Evolutionary conservation across 441 rosid genomes (phyloP).

Genomic region (Brassica balearica): DNA sequence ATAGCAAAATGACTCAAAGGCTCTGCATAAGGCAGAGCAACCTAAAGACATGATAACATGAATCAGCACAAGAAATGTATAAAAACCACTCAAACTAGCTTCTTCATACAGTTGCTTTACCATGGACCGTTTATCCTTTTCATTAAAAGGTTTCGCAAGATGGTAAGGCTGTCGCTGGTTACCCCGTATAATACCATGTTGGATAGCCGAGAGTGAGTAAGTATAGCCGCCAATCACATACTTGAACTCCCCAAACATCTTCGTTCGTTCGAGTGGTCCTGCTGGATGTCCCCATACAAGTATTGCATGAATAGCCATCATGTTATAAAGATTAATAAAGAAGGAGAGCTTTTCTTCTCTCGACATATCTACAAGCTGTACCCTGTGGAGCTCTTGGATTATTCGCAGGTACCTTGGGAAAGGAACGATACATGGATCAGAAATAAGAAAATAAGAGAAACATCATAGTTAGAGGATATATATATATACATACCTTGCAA

Average conservation of each 20-base stretch:
- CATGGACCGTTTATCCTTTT: constrained; percentile 67
- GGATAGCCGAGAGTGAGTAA: constrained; percentile 82
- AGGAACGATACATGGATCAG: constrained; percentile 6
- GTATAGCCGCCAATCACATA: constrained; percentile 79
- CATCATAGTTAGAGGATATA: not conserved
- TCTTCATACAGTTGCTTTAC: constrained; percentile 43
- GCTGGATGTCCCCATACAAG: constrained; percentile 70
- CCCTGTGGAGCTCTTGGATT: constrained; percentile 84
- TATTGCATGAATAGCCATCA: constrained; percentile 90
- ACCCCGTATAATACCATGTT: constrained; percentile 82
- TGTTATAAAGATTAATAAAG: constrained; percentile 83
- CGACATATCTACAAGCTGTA: constrained; percentile 61
- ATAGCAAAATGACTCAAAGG: constrained; percentile 78
- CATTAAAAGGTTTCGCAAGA: constrained; percentile 77
- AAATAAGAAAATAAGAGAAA: not conserved
- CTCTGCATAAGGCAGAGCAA: constrained; percentile 65
- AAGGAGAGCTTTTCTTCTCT: constrained; percentile 86
- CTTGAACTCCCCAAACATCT: constrained; percentile 76
- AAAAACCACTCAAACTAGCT: constrained; percentile 2
- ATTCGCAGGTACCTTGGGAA: constrained; percentile 68
- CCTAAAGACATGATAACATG: constrained; percentile 47
- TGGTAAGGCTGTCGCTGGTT: constrained; percentile 80
- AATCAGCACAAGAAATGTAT: constrained; percentile 1
- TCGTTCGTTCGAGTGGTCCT: constrained; percentile 77
- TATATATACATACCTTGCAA: constrained; percentile 66